phyloP scores from a whole-genome alignment of 768 basidiomycete genomes.

The Strobilomyces dryophilus region DNA sequence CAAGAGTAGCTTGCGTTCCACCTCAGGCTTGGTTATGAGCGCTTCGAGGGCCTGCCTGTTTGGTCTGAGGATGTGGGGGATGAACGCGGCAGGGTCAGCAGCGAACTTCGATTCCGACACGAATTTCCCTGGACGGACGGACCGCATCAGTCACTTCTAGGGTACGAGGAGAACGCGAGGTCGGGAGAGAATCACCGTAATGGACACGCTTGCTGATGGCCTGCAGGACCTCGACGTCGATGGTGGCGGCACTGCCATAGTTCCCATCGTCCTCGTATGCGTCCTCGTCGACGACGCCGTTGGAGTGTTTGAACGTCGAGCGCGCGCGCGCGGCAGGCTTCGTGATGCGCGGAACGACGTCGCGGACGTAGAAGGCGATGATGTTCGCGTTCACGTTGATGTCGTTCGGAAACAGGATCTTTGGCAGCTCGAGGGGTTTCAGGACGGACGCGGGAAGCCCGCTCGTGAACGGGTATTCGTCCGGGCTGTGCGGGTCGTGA shows the following conservation, averaged over 20 bases:
- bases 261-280: conserved; percentile 94
- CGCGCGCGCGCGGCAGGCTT: conserved; percentile 63
- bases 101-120: conserved; percentile 97
- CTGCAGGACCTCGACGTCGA: conserved; percentile 96
- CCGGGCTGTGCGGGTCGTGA: conserved; percentile 59
- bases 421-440: conserved; percentile 65
- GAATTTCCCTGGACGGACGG: conserved; percentile 75
- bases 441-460: conserved; percentile 82
- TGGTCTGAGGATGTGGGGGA: conserved; percentile 84
- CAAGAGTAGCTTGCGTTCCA: conserved; percentile 79
- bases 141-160: background rate
- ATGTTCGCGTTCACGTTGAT: conserved; percentile 89
- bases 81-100: conserved; percentile 79
- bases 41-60: conserved; percentile 75
- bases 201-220: conserved; percentile 98
- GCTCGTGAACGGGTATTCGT: conserved; percentile 93
- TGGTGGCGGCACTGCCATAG: conserved; percentile 91
- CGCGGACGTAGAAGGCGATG: conserved; percentile 79
- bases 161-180: background rate
- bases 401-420: conserved; percentile 71
- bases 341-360: conserved; percentile 89
- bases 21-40: conserved; percentile 96
- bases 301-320: conserved; percentile 59
- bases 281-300: conserved; percentile 60
- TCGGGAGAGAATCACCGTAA: conserved; percentile 63